phyloP scores from a whole-genome alignment of 1,284 basidiomycete genomes.

The Microstroma glucosiphilum region DNA sequence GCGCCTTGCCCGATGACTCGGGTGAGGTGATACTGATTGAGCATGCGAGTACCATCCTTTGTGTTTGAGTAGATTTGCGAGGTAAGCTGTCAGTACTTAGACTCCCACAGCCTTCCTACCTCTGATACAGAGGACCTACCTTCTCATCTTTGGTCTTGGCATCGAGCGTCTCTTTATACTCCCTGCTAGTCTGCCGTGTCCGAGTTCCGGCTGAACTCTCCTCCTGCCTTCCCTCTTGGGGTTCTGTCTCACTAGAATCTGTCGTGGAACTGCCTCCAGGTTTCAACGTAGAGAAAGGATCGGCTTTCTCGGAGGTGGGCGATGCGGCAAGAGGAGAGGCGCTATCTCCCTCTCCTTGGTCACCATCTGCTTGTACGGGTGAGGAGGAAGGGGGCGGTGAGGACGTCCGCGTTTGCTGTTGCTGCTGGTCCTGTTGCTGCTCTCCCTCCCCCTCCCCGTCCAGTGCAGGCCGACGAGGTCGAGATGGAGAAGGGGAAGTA shows the following conservation, averaged over 20 bases:
- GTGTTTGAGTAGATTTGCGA: no score
- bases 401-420: conserved; percentile 9
- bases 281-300: not conserved
- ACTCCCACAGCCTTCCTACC: no score
- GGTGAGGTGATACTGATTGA: conserved; percentile 48
- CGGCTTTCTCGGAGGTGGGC: not conserved
- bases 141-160: conserved; percentile 38
- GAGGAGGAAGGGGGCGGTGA: not conserved
- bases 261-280: not conserved
- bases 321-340: conserved; percentile 6
- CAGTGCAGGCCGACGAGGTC: not conserved
- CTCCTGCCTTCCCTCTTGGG: not conserved
- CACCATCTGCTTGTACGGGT: not conserved
- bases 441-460: not conserved
- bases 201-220: no score
- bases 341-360: conserved; percentile 5
- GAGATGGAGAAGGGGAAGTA: not conserved
- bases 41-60: conserved; percentile 38
- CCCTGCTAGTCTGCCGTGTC: not conserved
- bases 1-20: conserved; percentile 42
- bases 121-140: no score
- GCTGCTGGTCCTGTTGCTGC: conserved; percentile 6
- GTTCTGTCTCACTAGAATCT: not conserved
- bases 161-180: conserved; percentile 40
- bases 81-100: not conserved